Base-by-base conservation (phyloP, 129 eudicot species). In the Artemisia tridentata region DNA sequence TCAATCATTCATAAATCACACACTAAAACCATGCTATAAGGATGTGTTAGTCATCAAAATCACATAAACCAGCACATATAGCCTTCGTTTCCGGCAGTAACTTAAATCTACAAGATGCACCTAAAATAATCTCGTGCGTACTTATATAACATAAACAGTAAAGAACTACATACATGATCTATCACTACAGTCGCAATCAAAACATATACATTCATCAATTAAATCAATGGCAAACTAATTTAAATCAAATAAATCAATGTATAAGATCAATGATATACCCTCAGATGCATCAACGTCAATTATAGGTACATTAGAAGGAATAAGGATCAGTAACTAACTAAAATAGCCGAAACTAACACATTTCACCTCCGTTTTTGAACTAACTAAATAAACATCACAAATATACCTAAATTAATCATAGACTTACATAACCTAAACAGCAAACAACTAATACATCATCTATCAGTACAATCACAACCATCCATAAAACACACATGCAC, bases 281-380 rank as follows among this genome's bases (percentile, higher is more conserved):
- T 92, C 98, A 61, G 96, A 87, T 53, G 91, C 80, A 55, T 93
- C 96, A 34, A 93, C 95, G 66, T 89, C 97, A 74, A 89, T 89
- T 25, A 96, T 89, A 69, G 97, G 96, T 11, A 93, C 96, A 67
- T 93, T 89, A 45, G 96, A 76, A 65, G 98, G 97, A 72, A 93
- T 87, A 82, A 93, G 95, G 91, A 93, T 89, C 17, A 89, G 75
- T 4, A 93, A 80, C 45, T 7, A 38, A 38, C 45, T 1, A 38
- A 38, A 38, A 38, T 38, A 38, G 11, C 45, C 11, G 11, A 38
- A 38, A 38, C 45, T 38, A 38, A 7, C 45, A 7, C 10, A 38
- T 7, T 7, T 38, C 10, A 2, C 53, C 71, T 48, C 20, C 0
- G 31, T 62, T 61, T 12, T 8, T 0, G 5, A 72, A 13, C 31